A percentile compares a stretch with the other conserved stretches of the same genome.
Evolutionary conservation across 352 stramenopile species (phyloP).

Genomic region (Pythium insidiosum): DNA sequence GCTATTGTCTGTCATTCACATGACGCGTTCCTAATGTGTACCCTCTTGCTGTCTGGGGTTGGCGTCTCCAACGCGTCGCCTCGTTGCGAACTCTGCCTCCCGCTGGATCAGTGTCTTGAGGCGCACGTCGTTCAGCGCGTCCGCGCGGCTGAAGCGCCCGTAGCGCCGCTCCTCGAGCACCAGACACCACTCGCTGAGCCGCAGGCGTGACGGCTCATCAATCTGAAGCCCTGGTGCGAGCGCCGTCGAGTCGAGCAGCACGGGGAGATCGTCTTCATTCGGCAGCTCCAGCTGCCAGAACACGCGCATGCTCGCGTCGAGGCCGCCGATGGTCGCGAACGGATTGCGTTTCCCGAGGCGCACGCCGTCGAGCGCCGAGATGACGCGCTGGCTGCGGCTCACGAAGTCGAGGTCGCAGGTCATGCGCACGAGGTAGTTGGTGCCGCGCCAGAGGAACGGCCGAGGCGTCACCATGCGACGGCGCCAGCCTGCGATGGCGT

Average conservation of each 20-base stretch:
- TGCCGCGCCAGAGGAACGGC: slow-evolving; percentile 49
- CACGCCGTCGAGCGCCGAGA: slow-evolving; percentile 43
- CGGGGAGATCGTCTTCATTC: slow-evolving; percentile 37
- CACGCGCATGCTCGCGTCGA: slow-evolving; percentile 52
- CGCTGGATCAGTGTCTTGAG: slow-evolving; percentile 45
- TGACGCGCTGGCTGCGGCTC: slow-evolving; percentile 51
- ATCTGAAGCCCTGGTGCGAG: slow-evolving; percentile 24
- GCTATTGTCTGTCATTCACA: no score
- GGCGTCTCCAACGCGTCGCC: slow-evolving; percentile 31
- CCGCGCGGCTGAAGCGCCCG: slow-evolving; percentile 23
- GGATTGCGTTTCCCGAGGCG: slow-evolving; percentile 52
- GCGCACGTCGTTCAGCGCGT: slow-evolving; percentile 27
- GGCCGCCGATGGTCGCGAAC: slow-evolving; percentile 58
- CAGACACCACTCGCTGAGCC: slow-evolving; percentile 45
- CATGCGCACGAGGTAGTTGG: slow-evolving; percentile 72
- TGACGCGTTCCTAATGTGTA: no score
- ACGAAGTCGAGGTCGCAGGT: slow-evolving; percentile 61
- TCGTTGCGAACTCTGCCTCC: slow-evolving; percentile 52
- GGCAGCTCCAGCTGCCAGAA: slow-evolving; percentile 50
- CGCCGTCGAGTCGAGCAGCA: slow-evolving; percentile 48
- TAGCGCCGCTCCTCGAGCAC: slow-evolving; percentile 48
- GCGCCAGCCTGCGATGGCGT: slow-evolving; percentile 51
- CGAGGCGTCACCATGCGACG: slow-evolving; percentile 45
- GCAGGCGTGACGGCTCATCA: slow-evolving; percentile 37
- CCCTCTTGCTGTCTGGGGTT: no score